A percentile compares a stretch with the other conserved stretches of the same genome.
phyloP scores from a whole-genome alignment of 2,329 filamentous ascomycete genomes.

The Leptodontidium sp. region DNA sequence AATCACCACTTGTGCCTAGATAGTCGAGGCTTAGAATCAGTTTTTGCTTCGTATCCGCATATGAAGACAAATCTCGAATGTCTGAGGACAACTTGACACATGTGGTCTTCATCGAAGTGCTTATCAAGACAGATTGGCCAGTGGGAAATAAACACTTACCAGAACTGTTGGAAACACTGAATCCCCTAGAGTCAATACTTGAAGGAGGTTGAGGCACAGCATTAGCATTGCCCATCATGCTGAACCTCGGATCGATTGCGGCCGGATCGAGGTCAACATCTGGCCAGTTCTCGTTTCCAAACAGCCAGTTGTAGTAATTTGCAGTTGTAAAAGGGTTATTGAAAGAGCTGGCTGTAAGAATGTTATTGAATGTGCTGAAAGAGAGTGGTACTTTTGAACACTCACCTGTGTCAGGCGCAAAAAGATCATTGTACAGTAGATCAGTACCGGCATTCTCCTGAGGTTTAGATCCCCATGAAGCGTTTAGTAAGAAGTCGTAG shows the following conservation, averaged over 20 bases:
- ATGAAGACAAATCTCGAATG: too few species aligned
- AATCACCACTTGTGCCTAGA: slow-evolving; percentile 8
- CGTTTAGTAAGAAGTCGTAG: slow-evolving; percentile 39
- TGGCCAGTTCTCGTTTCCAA: slow-evolving; percentile 46
- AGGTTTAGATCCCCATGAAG: slow-evolving; percentile 43
- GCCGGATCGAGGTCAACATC: slow-evolving; percentile 18
- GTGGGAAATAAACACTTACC: not conserved
- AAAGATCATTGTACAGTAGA: slow-evolving; percentile 60
- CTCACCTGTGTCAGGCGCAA: slow-evolving; percentile 62
- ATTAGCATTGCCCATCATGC: not conserved
- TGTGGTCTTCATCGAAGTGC: too few species aligned
- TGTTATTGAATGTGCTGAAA: slow-evolving; percentile 17
- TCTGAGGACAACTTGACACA: too few species aligned
- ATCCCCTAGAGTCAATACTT: slow-evolving; percentile 18
- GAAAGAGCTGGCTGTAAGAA: slow-evolving; percentile 61
- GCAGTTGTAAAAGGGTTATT: slow-evolving; percentile 72
- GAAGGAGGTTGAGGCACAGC: slow-evolving; percentile 14
- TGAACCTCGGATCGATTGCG: slow-evolving; percentile 10
- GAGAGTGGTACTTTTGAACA: not conserved
- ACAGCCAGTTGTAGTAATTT: slow-evolving; percentile 69
- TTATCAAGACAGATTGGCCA: too few species aligned
- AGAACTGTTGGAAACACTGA: slow-evolving; percentile 17
- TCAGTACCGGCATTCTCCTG: slow-evolving; percentile 40
- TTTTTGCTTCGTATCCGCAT: too few species aligned
- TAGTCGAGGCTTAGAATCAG: too few species aligned